A percentile compares a stretch with the other conserved stretches of the same genome.
Conservation (phyloP, 2,329 filamentous ascomycete species). For the Coniochaeta prunicola region DNA sequence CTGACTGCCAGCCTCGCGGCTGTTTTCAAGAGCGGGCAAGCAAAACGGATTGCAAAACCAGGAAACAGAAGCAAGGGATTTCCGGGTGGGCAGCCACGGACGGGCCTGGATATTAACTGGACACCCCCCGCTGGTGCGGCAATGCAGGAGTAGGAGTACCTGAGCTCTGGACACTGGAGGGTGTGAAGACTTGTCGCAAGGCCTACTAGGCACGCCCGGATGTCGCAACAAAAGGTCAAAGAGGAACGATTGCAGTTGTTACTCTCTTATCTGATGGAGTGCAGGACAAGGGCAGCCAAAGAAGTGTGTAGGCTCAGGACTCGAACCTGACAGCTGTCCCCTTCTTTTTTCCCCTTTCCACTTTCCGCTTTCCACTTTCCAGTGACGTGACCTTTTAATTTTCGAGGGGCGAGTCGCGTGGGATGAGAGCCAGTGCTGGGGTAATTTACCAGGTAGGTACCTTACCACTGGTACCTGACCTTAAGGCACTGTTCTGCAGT, state of each 20-base stretch:
- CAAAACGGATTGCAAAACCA: neutral
- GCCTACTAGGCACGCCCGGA: neutral
- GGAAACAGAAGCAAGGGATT: neutral
- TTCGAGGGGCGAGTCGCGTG: neutral
- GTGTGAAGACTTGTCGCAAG: slow-evolving; percentile 3
- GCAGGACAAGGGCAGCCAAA: neutral
- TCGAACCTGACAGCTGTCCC: neutral
- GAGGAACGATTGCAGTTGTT: neutral
- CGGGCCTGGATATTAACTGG: neutral
- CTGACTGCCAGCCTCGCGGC: neutral
- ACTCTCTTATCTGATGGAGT: neutral
- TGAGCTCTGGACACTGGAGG: neutral
- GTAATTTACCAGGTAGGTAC: too few species aligned
- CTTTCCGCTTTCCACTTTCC: neutral
- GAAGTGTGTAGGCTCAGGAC: neutral
- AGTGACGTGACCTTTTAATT: slow-evolving; percentile 1
- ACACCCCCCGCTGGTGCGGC: neutral
- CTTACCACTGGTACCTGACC: too few species aligned
- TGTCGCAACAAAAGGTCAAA: neutral
- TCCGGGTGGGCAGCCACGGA: neutral
- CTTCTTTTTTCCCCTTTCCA: neutral
- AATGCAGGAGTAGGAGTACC: neutral
- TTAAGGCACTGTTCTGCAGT: too few species aligned
- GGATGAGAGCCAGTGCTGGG: neutral
- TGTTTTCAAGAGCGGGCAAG: neutral